Evolutionary conservation across 2,329 filamentous ascomycete genomes (phyloP).

Genomic region (Paramyrothecium sp.): DNA sequence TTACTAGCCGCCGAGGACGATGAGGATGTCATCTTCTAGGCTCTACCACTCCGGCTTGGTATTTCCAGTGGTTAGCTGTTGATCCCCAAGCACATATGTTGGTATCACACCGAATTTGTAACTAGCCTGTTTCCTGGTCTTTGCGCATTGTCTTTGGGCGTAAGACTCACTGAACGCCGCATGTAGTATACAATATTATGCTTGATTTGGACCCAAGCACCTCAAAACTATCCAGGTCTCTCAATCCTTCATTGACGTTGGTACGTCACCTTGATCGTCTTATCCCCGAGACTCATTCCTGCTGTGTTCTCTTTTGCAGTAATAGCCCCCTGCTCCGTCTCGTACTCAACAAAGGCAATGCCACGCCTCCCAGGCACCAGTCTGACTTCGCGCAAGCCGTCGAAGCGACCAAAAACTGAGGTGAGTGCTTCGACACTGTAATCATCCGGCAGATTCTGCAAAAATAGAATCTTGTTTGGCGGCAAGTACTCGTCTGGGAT

Average conservation of each 20-base stretch:
- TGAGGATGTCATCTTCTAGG: constrained; percentile 80
- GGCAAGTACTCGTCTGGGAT: constrained; percentile 98
- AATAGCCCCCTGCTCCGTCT: constrained; percentile 84
- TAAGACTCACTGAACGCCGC: too few species aligned
- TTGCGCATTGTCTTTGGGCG: too few species aligned
- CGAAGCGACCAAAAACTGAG: constrained; percentile 81
- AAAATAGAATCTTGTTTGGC: constrained; percentile 93
- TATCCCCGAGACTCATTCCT: constrained; percentile 74
- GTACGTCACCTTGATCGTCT: constrained; percentile 92
- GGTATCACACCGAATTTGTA: too few species aligned
- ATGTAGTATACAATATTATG: too few species aligned
- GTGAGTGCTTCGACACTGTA: constrained; percentile 79
- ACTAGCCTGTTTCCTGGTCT: too few species aligned
- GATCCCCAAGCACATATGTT: too few species aligned
- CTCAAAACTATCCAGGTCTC: too few species aligned
- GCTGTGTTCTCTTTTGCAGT: constrained; percentile 91
- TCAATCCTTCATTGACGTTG: constrained; percentile 68
- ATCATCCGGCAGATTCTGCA: constrained; percentile 88
- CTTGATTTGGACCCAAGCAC: too few species aligned
- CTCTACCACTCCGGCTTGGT: background rate
- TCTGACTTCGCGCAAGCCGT: constrained; percentile 91
- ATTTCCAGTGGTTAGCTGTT: too few species aligned
- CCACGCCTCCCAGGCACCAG: constrained; percentile 82
- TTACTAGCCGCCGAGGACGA: constrained; percentile 75
- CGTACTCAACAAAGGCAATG: constrained; percentile 96